Percentiles rank a stretch among this genome's conserved stretches.
Evolutionary conservation across 768 basidiomycete species (phyloP).

Genomic region (Zangia roseola): DNA sequence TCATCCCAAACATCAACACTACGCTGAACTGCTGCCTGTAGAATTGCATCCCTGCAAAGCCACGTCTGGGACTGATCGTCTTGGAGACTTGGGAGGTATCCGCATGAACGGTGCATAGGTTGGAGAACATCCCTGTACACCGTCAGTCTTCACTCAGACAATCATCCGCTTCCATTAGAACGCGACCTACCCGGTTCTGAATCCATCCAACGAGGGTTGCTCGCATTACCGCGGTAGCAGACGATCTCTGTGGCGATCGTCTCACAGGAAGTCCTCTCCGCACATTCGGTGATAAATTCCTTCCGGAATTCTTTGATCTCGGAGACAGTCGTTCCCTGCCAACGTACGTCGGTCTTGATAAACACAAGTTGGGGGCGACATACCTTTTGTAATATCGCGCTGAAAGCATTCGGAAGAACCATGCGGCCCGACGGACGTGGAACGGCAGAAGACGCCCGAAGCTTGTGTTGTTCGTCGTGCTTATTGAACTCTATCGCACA

Average conservation of each 20-base stretch:
- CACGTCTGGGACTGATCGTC: constrained; percentile 29
- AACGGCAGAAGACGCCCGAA: constrained; percentile 25
- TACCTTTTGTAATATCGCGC: constrained; percentile 31
- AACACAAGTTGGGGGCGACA: neutral
- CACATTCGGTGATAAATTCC: constrained; percentile 31
- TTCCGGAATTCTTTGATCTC: constrained; percentile 33
- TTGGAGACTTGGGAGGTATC: constrained; percentile 30
- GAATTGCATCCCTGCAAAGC: constrained; percentile 30
- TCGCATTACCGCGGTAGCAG: constrained; percentile 26
- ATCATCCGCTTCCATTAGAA: neutral
- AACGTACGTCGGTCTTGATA: neutral
- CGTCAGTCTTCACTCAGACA: neutral
- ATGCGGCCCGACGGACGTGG: constrained; percentile 34
- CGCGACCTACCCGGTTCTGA: constrained; percentile 25
- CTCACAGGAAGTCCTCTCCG: constrained; percentile 27
- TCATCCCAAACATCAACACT: constrained; percentile 42
- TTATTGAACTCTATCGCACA: constrained; percentile 31
- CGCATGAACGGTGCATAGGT: constrained; percentile 21
- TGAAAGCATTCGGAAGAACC: constrained; percentile 33
- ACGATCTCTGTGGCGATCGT: constrained; percentile 31
- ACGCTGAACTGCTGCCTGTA: constrained; percentile 37
- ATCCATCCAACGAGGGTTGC: constrained; percentile 30
- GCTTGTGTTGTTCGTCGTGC: constrained; percentile 28
- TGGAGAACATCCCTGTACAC: constrained; percentile 27
- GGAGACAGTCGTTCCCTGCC: constrained; percentile 28